Evolutionary conservation across 352 stramenopile species (phyloP), one percentile per base, ranked within the genome.

Genomic region (Globisporangium carolinianum): DNA sequence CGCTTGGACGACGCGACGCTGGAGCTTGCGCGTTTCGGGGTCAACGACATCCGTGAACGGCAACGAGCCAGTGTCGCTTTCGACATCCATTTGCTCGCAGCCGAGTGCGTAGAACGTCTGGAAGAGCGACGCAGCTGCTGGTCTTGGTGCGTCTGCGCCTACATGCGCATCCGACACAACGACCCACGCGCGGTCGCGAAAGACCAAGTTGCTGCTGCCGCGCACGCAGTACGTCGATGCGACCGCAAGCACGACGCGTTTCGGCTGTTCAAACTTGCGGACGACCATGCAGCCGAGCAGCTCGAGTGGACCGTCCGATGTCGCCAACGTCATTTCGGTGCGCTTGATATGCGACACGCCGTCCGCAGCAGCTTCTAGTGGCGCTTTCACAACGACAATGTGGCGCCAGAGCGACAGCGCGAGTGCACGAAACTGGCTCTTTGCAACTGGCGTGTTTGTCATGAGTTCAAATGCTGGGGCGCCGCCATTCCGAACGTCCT

Each of bases 41-140:
- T 32, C 24, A 32, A 32, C 24, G 24, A 32, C 24, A 32, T 32
- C 24, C 24, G 35, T 10, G 8, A 47, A 56, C 8, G 38, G 51
- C 18, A 18, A 15, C 7, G n/a, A 39, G 41, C 41, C 41, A 12
- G 18, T 39, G 15, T 17, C 17, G n/a, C 39, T 56, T 6, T 1
- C 18, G 15, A 12, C 41, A 12, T 45, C 46, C 45, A 43, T 5
- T 4, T 52, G 41, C 54, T 60, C 54, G 35, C 46, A 47, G 35
- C 46, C n/a, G 9, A 60, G 15, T 4, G 43, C 17, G 36, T 60
- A 60, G 15, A 53, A 15, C 5, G 54, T 53, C 54, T 60, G 54
- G 54, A 60, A 60, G 14, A 5, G 51, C 35, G n/a, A 15, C 9
- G 41, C 15, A 12, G 10, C 41, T 15, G 41, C 9, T 12, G 41